phyloP scores from a whole-genome alignment of 176 grass and related monocot genomes.

The Canna indica region DNA sequence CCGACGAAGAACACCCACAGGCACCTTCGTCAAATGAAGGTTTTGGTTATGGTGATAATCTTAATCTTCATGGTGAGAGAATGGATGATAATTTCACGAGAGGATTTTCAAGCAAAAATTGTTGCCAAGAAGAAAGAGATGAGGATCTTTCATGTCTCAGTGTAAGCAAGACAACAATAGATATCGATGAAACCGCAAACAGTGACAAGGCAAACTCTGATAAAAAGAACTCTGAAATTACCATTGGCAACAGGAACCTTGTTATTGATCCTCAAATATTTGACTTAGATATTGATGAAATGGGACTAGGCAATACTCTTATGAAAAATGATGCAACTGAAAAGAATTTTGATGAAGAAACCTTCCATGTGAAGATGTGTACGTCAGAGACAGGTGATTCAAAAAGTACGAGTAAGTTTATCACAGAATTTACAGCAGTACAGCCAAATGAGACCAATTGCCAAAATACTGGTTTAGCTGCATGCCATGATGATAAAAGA shows the following conservation, averaged over 20 bases:
- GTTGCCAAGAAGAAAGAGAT: slow-evolving; percentile 26
- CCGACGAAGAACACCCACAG: slow-evolving; percentile 17
- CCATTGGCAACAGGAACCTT: slow-evolving; percentile 5
- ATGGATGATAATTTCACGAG: slow-evolving; percentile 16
- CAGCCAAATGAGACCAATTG: slow-evolving; percentile 14
- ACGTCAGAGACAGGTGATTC: slow-evolving; percentile 21
- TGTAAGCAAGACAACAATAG: slow-evolving; percentile 34
- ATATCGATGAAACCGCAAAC: slow-evolving; percentile 24
- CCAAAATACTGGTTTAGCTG: slow-evolving; percentile 16
- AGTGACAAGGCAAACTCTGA: slow-evolving; percentile 18
- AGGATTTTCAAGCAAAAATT: slow-evolving; percentile 11
- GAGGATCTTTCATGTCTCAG: slow-evolving; percentile 21
- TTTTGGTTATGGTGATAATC: slow-evolving; percentile 20
- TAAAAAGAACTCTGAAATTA: slow-evolving; percentile 26
- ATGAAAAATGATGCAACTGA: slow-evolving; percentile 17
- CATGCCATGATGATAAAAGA: slow-evolving; percentile 12
- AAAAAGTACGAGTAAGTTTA: slow-evolving; percentile 19
- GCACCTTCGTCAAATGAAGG: slow-evolving; percentile 11
- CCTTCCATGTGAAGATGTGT: slow-evolving; percentile 35
- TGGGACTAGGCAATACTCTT: not conserved
- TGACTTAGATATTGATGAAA: slow-evolving; percentile 6
- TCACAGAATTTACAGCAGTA: slow-evolving; percentile 22
- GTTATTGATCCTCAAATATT: slow-evolving; percentile 8
- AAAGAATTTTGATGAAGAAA: slow-evolving; percentile 24
- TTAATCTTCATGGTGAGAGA: slow-evolving; percentile 21